Evolutionary conservation across 2,329 filamentous ascomycete species (phyloP), one percentile per base, ranked within the genome.

Genomic region (Botrytis aclada): DNA sequence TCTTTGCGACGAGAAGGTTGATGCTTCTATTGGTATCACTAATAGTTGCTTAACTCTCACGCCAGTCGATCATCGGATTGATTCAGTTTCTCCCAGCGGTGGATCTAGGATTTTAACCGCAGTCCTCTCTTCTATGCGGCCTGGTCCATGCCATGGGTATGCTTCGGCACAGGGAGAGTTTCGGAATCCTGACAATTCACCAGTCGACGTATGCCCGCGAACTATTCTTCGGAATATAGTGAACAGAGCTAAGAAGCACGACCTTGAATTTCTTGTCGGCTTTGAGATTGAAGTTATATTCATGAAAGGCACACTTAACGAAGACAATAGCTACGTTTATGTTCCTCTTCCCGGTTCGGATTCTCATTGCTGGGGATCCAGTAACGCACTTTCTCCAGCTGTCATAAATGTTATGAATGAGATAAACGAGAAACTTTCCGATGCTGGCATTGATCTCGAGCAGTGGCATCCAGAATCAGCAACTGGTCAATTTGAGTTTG

Each of bases 241-340:
- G 1, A 83, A 86, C 0, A 82, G 83, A 9, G 86, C 92, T 0
- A 82, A 85, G 18, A 77, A 82, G 2, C 83, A 88, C 54, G 84
- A 85, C 1, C 83, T 93, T 3, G 81, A 85, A 4, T 88, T 94
- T 65, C 84, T 90, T 0, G 82, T 94, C 25, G 94, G 93, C 0
- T 97, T 96, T 76, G 94, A 97, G 81, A 89, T 97, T 58, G 93
- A 97, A 81, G 88, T 96, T 16, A 86, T 93, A 1, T 90, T 97
- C 75, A 84, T 95, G 76, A 85, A 32, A 78, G 81, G 47, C 77
- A 79, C 12, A 77, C 81, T 39, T 75, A 81, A 25, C 10, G 62
- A 74, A 76, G 76, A 79, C 2, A 80, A 81, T 6, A 82, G 84
- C 74, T 56, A 67, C 2, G 77, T 67, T 16, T 78, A 80, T n/a